phyloP scores from a whole-genome alignment of 805 yeast genomes.

The Sugiyamaella floridensis region DNA sequence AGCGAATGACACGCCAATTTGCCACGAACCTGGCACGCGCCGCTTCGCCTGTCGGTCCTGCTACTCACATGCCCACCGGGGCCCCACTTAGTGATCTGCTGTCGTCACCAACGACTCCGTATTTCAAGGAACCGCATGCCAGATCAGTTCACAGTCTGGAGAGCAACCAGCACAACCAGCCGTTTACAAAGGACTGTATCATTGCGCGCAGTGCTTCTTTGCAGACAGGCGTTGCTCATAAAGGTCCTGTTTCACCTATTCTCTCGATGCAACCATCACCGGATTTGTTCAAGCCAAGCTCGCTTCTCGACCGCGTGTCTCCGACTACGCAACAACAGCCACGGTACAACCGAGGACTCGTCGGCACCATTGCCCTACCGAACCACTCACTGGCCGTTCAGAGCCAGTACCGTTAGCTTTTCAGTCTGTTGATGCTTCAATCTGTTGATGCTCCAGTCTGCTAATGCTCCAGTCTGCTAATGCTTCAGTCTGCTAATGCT shows the following conservation, averaged over 20 bases:
- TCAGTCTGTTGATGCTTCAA: too few relatives aligned
- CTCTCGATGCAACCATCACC: background rate
- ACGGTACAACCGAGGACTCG: background rate
- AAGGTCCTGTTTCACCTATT: background rate
- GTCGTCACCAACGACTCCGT: background rate
- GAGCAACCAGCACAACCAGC: background rate
- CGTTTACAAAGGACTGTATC: background rate
- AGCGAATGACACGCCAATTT: background rate
- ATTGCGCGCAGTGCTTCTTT: background rate
- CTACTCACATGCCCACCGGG: background rate
- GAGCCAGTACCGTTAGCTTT: background rate
- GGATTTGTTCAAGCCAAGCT: conserved; percentile 10
- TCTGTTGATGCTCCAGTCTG: too few relatives aligned
- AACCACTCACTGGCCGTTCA: conserved; percentile 8
- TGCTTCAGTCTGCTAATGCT: too few relatives aligned
- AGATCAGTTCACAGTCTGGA: background rate
- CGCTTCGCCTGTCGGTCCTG: background rate
- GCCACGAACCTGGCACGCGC: background rate
- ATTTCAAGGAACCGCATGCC: background rate
- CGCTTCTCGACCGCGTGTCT: conserved; percentile 10
- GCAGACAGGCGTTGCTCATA: background rate
- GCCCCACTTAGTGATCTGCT: background rate
- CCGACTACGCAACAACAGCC: background rate
- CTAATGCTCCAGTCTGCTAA: too few relatives aligned
- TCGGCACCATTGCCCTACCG: background rate